These are phyloP conservation scores for Sutorius australiensis DNA, from an alignment of 768 basidiomycete genomes.

Conservation along the genomic window DNA sequence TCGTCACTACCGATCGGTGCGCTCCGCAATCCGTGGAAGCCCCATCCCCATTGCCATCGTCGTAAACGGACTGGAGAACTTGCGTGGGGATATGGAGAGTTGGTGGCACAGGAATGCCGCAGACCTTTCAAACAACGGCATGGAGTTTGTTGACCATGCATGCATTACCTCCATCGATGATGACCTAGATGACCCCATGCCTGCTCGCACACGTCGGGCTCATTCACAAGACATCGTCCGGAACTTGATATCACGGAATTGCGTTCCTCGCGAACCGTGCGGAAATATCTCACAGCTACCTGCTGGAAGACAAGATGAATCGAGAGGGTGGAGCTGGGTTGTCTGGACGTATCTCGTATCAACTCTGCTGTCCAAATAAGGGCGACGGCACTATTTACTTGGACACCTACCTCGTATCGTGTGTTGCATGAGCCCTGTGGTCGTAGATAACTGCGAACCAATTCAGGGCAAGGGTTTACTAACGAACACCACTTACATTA, in stretches of 20 bases:
- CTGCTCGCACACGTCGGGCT: slow-evolving; percentile 17
- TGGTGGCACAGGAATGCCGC: slow-evolving; percentile 33
- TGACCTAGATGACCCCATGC: slow-evolving; percentile 13
- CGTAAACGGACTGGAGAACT: slow-evolving; percentile 39
- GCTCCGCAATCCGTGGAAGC: slow-evolving; percentile 27
- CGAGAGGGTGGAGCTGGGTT: slow-evolving; percentile 11
- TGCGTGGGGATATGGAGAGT: slow-evolving; percentile 30
- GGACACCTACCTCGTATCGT: neutral
- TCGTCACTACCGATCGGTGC: slow-evolving; percentile 38
- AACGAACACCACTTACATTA: neutral
- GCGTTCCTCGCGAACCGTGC: slow-evolving; percentile 4
- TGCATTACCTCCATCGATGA: slow-evolving; percentile 33
- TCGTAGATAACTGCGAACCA: no score
- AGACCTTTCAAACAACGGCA: slow-evolving; percentile 16
- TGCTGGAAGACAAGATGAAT: neutral
- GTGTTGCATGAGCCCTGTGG: no score
- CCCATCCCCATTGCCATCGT: slow-evolving; percentile 36
- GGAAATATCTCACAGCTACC: neutral
- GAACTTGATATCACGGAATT: slow-evolving; percentile 23
- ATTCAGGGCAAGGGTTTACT: slow-evolving; percentile 1
- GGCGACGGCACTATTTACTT: neutral
- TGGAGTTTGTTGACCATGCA: slow-evolving; percentile 31
- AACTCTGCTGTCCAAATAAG: neutral
- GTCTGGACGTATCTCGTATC: slow-evolving; percentile 17
- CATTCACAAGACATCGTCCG: slow-evolving; percentile 23